Percentiles rank a stretch among this genome's conserved stretches.
These are phyloP conservation scores for Turnera subulata DNA, from an alignment of 345 rosid genomes.

Conservation along the genomic window DNA sequence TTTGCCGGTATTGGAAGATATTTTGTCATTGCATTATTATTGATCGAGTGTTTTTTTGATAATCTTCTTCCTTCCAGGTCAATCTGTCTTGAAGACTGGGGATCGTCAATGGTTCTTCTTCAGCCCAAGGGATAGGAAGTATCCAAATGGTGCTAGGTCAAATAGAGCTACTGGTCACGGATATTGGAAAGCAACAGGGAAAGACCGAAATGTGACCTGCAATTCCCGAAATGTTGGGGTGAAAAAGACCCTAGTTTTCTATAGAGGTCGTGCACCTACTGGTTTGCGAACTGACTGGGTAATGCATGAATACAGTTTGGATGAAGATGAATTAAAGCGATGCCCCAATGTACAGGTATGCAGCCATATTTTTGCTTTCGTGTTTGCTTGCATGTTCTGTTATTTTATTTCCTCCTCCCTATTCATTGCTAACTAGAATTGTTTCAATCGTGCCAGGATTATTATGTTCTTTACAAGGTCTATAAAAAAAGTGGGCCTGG, in stretches of 20 bases:
- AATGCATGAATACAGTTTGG: constrained; percentile 86
- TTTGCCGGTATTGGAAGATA: no score
- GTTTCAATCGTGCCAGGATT: constrained; percentile 36
- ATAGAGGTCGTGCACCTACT: constrained; percentile 74
- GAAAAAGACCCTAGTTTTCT: constrained; percentile 84
- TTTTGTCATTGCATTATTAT: no score
- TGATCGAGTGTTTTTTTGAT: neutral
- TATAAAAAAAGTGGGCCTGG: constrained; percentile 93
- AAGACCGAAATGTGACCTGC: constrained; percentile 55
- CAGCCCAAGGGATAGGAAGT: constrained; percentile 76
- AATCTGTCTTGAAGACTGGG: constrained; percentile 59
- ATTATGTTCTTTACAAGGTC: constrained; percentile 73
- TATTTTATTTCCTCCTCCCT: neutral
- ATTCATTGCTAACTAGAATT: constrained; percentile 3
- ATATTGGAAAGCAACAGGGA: constrained; percentile 93
- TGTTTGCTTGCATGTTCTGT: no score
- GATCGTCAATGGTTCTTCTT: constrained; percentile 96
- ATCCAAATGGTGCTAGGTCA: constrained; percentile 87
- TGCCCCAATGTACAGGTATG: constrained; percentile 64
- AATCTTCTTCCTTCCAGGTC: constrained; percentile 39
- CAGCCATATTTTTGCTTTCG: neutral
- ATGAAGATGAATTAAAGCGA: constrained; percentile 68
- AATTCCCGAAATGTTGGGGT: constrained; percentile 58
- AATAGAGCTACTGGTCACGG: constrained; percentile 72
- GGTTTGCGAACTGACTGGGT: constrained; percentile 94